A percentile compares a stretch with the other conserved stretches of the same genome.
phyloP scores from a whole-genome alignment of 495 filamentous ascomycete species.

The Tuber microsphaerosporum region DNA sequence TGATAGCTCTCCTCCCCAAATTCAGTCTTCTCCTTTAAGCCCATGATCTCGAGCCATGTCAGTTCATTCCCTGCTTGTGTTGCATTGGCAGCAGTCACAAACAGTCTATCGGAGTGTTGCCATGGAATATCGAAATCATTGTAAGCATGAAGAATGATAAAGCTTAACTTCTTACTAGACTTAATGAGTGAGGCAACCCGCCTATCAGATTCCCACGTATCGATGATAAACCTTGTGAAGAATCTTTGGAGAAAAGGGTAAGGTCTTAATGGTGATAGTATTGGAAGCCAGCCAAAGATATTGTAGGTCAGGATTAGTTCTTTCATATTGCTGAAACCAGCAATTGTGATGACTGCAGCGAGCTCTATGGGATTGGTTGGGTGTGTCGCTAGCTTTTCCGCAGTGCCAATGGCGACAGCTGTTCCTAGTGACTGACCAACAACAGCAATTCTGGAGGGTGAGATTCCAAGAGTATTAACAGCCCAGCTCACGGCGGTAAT shows the following conservation, averaged over 20 bases:
- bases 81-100: conserved; percentile 52
- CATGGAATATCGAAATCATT: conserved; percentile 73
- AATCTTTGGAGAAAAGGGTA: conserved; percentile 46
- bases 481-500: conserved; percentile 65
- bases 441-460: conserved; percentile 65
- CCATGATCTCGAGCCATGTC: conserved; percentile 44
- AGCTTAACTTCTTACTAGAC: conserved; percentile 51
- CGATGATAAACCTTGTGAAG: conserved; percentile 45
- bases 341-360: conserved; percentile 66
- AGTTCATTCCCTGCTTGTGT: conserved; percentile 43
- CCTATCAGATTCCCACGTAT: conserved; percentile 50
- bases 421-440: conserved; percentile 89
- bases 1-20: conserved; percentile 34
- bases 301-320: conserved; percentile 64
- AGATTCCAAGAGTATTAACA: conserved; percentile 55
- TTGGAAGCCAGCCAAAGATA: conserved; percentile 66
- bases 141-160: conserved; percentile 68
- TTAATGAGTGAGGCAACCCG: conserved; percentile 48
- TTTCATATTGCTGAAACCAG: conserved; percentile 68
- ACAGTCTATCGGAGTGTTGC: conserved; percentile 53
- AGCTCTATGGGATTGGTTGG: conserved; percentile 44
- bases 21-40: conserved; percentile 38
- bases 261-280: conserved; percentile 61
- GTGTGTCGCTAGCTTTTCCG: conserved; percentile 55
- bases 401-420: conserved; percentile 65